phyloP scores from a whole-genome alignment of 129 eudicot species.

The Mikania micrantha region DNA sequence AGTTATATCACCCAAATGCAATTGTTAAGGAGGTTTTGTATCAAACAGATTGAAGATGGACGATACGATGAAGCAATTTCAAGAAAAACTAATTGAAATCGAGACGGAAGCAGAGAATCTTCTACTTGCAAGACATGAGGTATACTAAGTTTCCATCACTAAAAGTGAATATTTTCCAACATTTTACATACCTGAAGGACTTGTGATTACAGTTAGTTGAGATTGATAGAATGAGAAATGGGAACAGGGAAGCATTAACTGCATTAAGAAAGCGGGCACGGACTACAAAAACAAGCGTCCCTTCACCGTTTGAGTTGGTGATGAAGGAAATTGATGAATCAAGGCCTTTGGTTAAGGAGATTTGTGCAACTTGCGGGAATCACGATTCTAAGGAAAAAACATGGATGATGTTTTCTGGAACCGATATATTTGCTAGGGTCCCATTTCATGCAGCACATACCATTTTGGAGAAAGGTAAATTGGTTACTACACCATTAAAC shows the following conservation, averaged over 20 bases:
- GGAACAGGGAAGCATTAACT: slow-evolving; percentile 90
- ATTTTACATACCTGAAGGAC: not conserved
- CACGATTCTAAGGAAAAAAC: slow-evolving; percentile 68
- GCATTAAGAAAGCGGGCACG: slow-evolving; percentile 72
- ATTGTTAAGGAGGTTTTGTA: not conserved
- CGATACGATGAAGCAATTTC: slow-evolving; percentile 49
- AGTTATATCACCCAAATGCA: not conserved
- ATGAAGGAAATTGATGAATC: slow-evolving; percentile 72
- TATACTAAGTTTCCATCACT: slow-evolving; percentile 13
- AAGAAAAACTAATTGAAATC: slow-evolving; percentile 51
- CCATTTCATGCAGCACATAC: slow-evolving; percentile 93
- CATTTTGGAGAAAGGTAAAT: slow-evolving; percentile 69
- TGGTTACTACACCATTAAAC: not conserved
- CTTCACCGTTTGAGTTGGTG: slow-evolving; percentile 80
- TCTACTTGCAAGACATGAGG: slow-evolving; percentile 83
- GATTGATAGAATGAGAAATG: slow-evolving; percentile 73
- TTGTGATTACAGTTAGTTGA: slow-evolving; percentile 52
- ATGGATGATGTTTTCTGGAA: slow-evolving; percentile 79
- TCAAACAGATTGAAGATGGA: slow-evolving; percentile 37
- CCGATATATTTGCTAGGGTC: slow-evolving; percentile 59
- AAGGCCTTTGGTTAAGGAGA: slow-evolving; percentile 66
- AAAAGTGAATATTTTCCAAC: not conserved
- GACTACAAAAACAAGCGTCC: slow-evolving; percentile 77
- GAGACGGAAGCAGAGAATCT: slow-evolving; percentile 78
- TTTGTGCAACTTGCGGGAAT: slow-evolving; percentile 81